These are phyloP conservation scores for Dothistroma septosporum DNA, from an alignment of 2,329 filamentous ascomycete genomes.

Conservation along the genomic window DNA sequence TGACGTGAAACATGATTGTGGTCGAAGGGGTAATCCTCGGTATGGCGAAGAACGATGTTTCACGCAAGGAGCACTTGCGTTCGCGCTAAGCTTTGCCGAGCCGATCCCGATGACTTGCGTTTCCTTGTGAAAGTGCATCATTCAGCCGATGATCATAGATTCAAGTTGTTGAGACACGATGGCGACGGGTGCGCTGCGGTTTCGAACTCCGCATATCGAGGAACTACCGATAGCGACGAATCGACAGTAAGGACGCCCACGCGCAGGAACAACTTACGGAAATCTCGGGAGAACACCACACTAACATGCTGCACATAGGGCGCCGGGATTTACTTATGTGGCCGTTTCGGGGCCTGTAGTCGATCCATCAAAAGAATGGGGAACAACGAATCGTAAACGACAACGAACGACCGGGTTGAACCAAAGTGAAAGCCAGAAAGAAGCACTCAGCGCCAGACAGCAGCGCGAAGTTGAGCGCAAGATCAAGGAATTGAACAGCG, in stretches of 20 bases:
- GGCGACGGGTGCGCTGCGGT: conserved; percentile 25
- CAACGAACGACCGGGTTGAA: conserved; percentile 51
- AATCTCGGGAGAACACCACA: not conserved
- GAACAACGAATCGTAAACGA: conserved; percentile 59
- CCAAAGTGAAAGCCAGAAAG: conserved; percentile 37
- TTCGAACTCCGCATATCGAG: conserved; percentile 67
- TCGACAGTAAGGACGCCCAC: conserved; percentile 44
- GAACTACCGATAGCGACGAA: conserved; percentile 65
- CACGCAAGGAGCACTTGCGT: not conserved
- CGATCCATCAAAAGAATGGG: conserved; percentile 47
- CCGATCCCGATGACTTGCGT: not conserved
- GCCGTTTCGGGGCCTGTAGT: conserved; percentile 65
- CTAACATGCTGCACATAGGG: conserved; percentile 32
- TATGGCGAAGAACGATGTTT: not conserved
- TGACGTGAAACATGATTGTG: not conserved
- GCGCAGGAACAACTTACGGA: not conserved
- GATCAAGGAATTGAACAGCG: conserved; percentile 75
- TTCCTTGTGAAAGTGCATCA: not conserved
- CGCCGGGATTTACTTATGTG: conserved; percentile 90
- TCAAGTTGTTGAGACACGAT: not conserved
- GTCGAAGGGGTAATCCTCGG: not conserved
- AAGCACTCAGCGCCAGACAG: conserved; percentile 74
- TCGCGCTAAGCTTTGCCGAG: not conserved
- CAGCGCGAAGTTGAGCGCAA: conserved; percentile 77
- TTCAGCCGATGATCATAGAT: not conserved